phyloP scores from a whole-genome alignment of 257 asterid genomes.

The Ilex asprella region DNA sequence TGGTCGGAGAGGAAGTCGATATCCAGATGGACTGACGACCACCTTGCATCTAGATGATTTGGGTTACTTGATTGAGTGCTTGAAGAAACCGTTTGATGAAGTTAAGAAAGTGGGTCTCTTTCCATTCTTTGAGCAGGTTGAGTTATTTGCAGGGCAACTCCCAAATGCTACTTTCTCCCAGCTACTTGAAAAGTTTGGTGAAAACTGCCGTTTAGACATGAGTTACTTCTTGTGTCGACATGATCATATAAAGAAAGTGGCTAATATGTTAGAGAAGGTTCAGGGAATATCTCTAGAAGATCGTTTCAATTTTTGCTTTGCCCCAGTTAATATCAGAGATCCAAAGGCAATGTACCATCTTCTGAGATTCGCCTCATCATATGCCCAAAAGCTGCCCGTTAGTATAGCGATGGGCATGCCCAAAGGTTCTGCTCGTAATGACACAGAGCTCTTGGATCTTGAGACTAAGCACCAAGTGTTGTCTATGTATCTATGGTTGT shows the following conservation, averaged over 20 bases:
- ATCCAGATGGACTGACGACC: constrained; percentile 86
- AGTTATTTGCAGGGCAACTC: constrained; percentile 74
- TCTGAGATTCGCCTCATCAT: constrained; percentile 63
- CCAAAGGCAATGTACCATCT: constrained; percentile 94
- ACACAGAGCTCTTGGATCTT: constrained; percentile 90
- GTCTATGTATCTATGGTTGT: constrained; percentile 90
- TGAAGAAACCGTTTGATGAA: constrained; percentile 77
- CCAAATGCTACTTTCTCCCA: constrained; percentile 46
- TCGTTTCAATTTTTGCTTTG: constrained; percentile 89
- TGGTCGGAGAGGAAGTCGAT: constrained; percentile 90
- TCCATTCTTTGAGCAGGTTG: constrained; percentile 89
- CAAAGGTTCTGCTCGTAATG: constrained; percentile 65
- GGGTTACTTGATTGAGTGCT: constrained; percentile 73
- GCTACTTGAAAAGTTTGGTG: constrained; percentile 72
- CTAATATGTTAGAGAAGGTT: constrained; percentile 76
- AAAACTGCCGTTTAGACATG: constrained; percentile 68
- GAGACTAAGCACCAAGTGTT: constrained; percentile 89
- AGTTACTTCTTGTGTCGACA: constrained; percentile 75
- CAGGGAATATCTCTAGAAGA: constrained; percentile 74
- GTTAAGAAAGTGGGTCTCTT: constrained; percentile 86
- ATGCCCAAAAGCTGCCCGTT: constrained; percentile 71
- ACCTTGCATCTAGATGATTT: constrained; percentile 72
- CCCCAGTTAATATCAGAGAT: constrained; percentile 81
- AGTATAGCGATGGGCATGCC: constrained; percentile 90
- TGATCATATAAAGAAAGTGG: constrained; percentile 65